Evolutionary conservation across 2,329 filamentous ascomycete species (phyloP).

Genomic region (Dothistroma pini): DNA sequence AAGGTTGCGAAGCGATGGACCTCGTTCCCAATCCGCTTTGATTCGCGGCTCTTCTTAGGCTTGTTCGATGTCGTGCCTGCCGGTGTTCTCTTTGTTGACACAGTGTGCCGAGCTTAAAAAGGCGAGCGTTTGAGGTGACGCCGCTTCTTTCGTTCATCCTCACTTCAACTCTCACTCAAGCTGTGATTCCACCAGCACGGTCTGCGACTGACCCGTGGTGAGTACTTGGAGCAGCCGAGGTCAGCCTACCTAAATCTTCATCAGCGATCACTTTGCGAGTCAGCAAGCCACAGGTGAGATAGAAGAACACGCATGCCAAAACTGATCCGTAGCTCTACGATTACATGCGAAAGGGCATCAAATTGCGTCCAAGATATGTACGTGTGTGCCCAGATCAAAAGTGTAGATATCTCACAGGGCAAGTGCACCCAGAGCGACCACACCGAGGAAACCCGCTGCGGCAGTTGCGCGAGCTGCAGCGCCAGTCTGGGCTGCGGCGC

Average conservation of each 20-base stretch:
- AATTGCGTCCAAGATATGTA: slow-evolving; percentile 1
- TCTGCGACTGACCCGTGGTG: too few species aligned
- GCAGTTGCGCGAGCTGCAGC: slow-evolving; percentile 25
- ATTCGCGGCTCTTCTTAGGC: too few species aligned
- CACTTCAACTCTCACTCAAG: neutral
- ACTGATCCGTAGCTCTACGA: neutral
- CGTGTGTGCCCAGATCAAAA: neutral
- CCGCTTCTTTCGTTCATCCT: neutral
- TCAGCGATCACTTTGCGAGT: too few species aligned
- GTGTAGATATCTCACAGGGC: slow-evolving; percentile 18
- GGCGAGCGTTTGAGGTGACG: neutral
- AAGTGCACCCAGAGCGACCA: slow-evolving; percentile 28
- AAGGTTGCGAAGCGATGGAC: slow-evolving; percentile 9
- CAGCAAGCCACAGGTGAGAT: neutral
- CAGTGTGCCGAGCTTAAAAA: too few species aligned
- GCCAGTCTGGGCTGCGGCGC: slow-evolving; percentile 7
- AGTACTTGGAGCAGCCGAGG: too few species aligned
- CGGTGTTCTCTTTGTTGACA: too few species aligned
- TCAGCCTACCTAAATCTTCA: too few species aligned
- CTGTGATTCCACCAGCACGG: neutral
- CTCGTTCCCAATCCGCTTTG: neutral
- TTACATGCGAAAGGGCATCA: neutral
- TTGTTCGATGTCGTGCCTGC: too few species aligned
- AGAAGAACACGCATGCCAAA: neutral
- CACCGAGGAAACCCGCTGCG: slow-evolving; percentile 26